Base-by-base conservation (phyloP, 768 basidiomycete genomes). In the Trametes elegans region DNA sequence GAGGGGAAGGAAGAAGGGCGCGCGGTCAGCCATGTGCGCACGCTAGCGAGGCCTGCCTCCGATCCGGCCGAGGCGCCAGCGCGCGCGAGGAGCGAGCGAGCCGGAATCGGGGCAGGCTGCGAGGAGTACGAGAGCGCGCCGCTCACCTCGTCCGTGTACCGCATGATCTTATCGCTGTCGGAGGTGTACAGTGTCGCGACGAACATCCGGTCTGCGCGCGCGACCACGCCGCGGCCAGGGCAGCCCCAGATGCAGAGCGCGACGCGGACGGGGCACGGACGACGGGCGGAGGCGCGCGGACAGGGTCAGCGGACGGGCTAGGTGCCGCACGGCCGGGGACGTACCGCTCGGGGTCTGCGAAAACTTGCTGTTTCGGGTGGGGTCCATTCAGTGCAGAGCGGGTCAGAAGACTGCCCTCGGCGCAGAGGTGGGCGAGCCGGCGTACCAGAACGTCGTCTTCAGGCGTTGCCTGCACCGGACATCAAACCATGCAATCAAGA, bases 121-220 rank as follows among this genome's bases (percentile, higher is more conserved):
- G 28, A 55, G 52, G 61, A 44, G 38, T 18, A 29, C n/a, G 29
- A 31, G 47, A 19, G 23, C n/a, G 35, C 21, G 38, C 38, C 45
- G 40, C 72, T 65, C 61, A 74, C 79, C 74, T 93, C 91, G 66
- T 93, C 91, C 1, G 85, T 89, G 63, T 93, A 93, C 59, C 90
- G 77, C 86, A 89, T 85, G 40, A 85, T 75, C 63, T 76, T 81
- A 62, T 88, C 87, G n/a, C 75, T 72, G 53, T 90, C 87, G 38
- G 85, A 86, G 8, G 88, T 89, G 69, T 83, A 93, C 53, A 93
- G 71, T 46, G 87, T 83, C n/a, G 90, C 90, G 47, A 90, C 83
- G 62, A 93, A 93, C 40, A 82, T 73, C 26, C 84, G 84, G 70
- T 93, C 90, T 88, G 66, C 11, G 40, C 41, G 31, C 46, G 48